phyloP scores from a whole-genome alignment of 2,329 filamentous ascomycete genomes.

The Alternaria angustiovoidea region DNA sequence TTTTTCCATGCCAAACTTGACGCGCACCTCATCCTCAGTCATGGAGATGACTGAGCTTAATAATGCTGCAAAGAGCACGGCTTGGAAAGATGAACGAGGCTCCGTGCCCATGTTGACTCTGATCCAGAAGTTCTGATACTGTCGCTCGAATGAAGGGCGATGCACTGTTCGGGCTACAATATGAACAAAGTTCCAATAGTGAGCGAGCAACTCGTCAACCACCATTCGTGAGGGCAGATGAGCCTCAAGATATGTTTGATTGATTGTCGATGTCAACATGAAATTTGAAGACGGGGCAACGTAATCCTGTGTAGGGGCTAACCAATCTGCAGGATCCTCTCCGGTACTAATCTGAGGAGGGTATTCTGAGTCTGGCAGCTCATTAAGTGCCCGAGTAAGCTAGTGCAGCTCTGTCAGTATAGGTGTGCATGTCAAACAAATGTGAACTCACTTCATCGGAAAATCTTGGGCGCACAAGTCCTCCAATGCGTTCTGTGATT shows the following conservation, averaged over 20 bases:
- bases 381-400: slow-evolving; percentile 43
- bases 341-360: slow-evolving; percentile 16
- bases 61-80: slow-evolving; percentile 73
- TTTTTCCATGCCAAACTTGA: slow-evolving; percentile 66
- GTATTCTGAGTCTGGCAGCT: slow-evolving; percentile 27
- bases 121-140: slow-evolving; percentile 72
- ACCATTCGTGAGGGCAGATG: slow-evolving; percentile 67
- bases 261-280: slow-evolving; percentile 65
- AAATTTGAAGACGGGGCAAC: slow-evolving; percentile 73
- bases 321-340: slow-evolving; percentile 54
- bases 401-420: slow-evolving; percentile 18
- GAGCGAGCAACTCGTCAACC: slow-evolving; percentile 69
- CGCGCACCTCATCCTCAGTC: slow-evolving; percentile 61
- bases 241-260: slow-evolving; percentile 60
- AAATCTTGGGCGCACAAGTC: slow-evolving; percentile 74
- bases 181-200: slow-evolving; percentile 75
- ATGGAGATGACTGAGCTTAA: slow-evolving; percentile 75
- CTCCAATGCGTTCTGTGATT: slow-evolving; percentile 77
- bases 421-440: not conserved
- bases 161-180: slow-evolving; percentile 73
- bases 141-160: slow-evolving; percentile 69
- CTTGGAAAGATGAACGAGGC: slow-evolving; percentile 70
- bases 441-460: slow-evolving; percentile 68
- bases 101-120: slow-evolving; percentile 67
- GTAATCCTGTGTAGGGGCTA: slow-evolving; percentile 71